Conservation (phyloP, 2,329 filamentous ascomycete species). For the Aureobasidium uvarum region DNA sequence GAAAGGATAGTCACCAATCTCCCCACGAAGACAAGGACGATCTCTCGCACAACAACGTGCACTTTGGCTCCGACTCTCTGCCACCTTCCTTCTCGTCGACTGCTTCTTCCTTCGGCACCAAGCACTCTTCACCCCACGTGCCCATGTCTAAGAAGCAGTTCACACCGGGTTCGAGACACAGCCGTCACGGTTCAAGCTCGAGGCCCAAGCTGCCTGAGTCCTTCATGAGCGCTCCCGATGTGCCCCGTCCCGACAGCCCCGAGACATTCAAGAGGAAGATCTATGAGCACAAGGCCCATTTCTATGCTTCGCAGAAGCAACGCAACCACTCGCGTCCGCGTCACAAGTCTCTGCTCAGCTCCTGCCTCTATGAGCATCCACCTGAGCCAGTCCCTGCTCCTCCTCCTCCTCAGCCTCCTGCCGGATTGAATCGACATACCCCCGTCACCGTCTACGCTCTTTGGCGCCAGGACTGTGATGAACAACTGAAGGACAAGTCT, state of each 20-base stretch:
- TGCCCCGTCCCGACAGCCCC: conserved; percentile 10
- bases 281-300: conserved; percentile 15
- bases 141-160: conserved; percentile 17
- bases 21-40: conserved; percentile 5
- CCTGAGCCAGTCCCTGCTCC: neutral
- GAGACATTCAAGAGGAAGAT: conserved; percentile 18
- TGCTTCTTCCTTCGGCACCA: neutral
- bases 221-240: conserved; percentile 10
- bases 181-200: neutral
- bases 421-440: neutral
- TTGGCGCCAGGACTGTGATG: conserved; percentile 20
- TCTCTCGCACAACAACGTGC: conserved; percentile 7
- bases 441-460: conserved; percentile 6
- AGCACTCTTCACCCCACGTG: neutral
- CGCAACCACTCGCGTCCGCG: neutral
- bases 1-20: conserved; percentile 10
- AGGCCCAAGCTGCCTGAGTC: conserved; percentile 11
- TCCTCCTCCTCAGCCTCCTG: neutral
- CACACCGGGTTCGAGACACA: conserved; percentile 7
- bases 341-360: conserved; percentile 14
- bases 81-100: conserved; percentile 8
- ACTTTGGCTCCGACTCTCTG: conserved; percentile 5
- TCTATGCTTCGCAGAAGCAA: conserved; percentile 13
- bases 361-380: neutral
- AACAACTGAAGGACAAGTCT: conserved; percentile 7